phyloP scores from a whole-genome alignment of 305 asterid genomes.

The Petunia hybrid region DNA sequence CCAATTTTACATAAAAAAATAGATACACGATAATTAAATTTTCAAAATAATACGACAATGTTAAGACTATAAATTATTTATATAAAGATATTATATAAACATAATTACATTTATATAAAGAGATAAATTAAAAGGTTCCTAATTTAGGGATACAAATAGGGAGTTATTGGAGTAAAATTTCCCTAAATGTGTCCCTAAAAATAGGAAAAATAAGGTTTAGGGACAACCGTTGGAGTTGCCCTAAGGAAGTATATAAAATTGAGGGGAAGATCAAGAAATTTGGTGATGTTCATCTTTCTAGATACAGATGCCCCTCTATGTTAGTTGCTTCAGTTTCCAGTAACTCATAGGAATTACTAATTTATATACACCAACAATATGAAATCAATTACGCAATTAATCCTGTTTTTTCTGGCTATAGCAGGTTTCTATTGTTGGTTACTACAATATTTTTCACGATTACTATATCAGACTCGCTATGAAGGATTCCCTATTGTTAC shows the following conservation, averaged over 20 bases:
- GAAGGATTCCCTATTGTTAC: background rate
- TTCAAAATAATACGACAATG: too few relatives aligned
- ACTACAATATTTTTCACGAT: background rate
- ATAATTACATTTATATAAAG: too few relatives aligned
- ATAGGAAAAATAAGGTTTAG: too few relatives aligned
- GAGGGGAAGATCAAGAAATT: slow-evolving; percentile 48
- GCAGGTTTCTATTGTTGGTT: background rate
- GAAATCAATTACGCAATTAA: background rate
- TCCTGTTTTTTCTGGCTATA: background rate
- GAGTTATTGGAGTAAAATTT: too few relatives aligned
- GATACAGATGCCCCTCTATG: slow-evolving; percentile 18
- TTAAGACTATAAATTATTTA: too few relatives aligned
- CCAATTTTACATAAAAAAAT: too few relatives aligned
- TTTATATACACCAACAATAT: background rate
- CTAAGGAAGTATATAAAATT: slow-evolving; percentile 29
- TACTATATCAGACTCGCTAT: background rate
- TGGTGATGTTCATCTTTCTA: slow-evolving; percentile 51
- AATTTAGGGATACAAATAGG: too few relatives aligned
- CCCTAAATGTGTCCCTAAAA: too few relatives aligned
- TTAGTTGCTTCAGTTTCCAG: background rate
- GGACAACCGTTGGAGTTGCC: too few relatives aligned
- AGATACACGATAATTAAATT: too few relatives aligned
- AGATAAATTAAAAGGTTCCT: too few relatives aligned
- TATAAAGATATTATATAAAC: too few relatives aligned
- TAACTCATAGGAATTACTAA: background rate